Evolutionary conservation across 805 yeast genomes (phyloP), one percentile per base, ranked within the genome.

Genomic region (Yamadazyma scolyti): DNA sequence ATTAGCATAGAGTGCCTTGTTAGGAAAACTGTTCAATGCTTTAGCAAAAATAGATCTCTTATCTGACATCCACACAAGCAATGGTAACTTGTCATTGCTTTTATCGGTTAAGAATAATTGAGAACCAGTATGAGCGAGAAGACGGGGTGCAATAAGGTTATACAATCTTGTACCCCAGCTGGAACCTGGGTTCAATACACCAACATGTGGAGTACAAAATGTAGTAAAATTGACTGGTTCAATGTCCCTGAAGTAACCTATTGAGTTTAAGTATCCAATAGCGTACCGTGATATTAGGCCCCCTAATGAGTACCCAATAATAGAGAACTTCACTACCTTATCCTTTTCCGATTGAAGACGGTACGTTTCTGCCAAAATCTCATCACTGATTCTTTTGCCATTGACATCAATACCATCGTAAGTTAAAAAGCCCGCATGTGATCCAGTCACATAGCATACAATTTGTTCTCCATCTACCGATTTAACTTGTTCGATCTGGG

Each of bases 391-490:
- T 14, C 94, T 63, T 29, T 77, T 65, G 2, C 95, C 95, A 48
- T 93, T 85, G 16, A 85, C 77, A 43, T 86, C 95, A 14, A 86
- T 77, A 2, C 96, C 96, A 49, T 87, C 96, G 45, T 85, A 80
- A 2, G 95, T 87, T 47, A 74, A 73, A 50, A 77, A 83, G 5
- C 89, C 90, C 33, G 75, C 71, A 47, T 83, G 86, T 1, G 80
- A 65, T 10, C 68, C 69, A 0, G 86, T 68, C 26, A 71, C 64
- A 45, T 76, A 72, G 14, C 75, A 68, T 3, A 70, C 52, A 1
- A 59, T 20, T n/a, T 44, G 34, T 13, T 52, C 58, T 9, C 39
- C 50, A 16, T 48, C 47, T 11, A 22, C 12, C 2, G 51, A 52
- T 3, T 49, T 47, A n/a, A 58, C 40, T 1, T 53, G 40, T 20